Evolutionary conservation across 306 rosid genomes (phyloP).

Genomic region (Lathyrus oleraceus): DNA sequence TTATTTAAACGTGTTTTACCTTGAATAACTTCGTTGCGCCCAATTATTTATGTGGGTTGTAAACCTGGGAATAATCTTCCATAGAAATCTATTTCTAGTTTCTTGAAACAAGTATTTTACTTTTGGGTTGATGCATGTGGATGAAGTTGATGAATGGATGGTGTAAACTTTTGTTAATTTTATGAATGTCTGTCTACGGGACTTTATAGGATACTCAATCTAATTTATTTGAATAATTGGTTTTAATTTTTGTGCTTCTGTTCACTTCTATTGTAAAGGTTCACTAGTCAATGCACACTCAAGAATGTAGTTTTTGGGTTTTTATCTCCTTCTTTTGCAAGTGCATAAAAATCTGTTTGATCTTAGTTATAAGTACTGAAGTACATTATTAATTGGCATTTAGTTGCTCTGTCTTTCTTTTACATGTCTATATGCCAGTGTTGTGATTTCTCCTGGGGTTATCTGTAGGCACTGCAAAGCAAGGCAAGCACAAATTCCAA

Average conservation of each 20-base stretch:
- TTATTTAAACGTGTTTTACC: background rate
- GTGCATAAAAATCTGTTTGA: constrained; percentile 18
- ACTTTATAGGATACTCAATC: background rate
- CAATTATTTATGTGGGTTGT: background rate
- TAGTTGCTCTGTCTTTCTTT: constrained; percentile 4
- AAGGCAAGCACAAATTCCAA: constrained; percentile 77
- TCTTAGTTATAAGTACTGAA: constrained; percentile 3
- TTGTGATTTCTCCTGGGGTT: constrained; percentile 35
- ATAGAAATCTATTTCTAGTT: constrained; percentile 7
- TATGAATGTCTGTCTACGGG: background rate
- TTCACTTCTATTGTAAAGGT: background rate
- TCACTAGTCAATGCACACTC: constrained; percentile 11
- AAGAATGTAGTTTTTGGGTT: background rate
- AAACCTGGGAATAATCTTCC: background rate
- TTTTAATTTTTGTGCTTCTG: background rate
- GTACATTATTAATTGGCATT: constrained; percentile 16
- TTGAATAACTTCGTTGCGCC: constrained; percentile 6
- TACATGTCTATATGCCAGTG: background rate
- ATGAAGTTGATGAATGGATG: background rate
- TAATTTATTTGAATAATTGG: background rate
- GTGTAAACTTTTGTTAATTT: background rate
- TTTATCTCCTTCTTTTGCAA: background rate
- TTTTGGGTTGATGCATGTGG: background rate
- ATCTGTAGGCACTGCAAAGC: constrained; percentile 86
- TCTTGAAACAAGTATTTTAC: background rate